These are phyloP conservation scores for Pythium pyrilobum DNA, from an alignment of 352 stramenopile species.

Conservation along the genomic window DNA sequence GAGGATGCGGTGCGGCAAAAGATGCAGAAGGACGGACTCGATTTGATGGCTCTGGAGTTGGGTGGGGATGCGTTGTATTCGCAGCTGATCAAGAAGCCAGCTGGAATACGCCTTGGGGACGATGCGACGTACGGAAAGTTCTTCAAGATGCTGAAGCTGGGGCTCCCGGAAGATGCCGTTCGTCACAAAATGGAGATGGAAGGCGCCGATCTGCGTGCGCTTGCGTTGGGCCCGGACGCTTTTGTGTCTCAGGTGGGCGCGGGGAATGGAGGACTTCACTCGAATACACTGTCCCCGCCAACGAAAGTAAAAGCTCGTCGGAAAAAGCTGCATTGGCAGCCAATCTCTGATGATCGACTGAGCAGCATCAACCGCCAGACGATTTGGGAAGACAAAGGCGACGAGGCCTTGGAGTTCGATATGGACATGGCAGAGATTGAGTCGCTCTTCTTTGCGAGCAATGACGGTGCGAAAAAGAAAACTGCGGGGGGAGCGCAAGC, in stretches of 20 bases:
- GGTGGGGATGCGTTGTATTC: constrained; percentile 31
- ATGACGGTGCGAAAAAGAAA: constrained; percentile 57
- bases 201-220: constrained; percentile 36
- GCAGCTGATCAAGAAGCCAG: constrained; percentile 17
- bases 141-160: constrained; percentile 93
- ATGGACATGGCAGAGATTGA: constrained; percentile 88
- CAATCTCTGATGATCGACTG: constrained; percentile 78
- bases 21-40: constrained; percentile 49
- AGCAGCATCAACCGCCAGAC: constrained; percentile 64
- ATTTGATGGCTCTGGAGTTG: constrained; percentile 32
- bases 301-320: constrained; percentile 30
- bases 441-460: constrained; percentile 78
- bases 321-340: constrained; percentile 89
- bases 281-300: background rate
- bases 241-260: constrained; percentile 34
- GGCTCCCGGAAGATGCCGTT: constrained; percentile 78
- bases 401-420: constrained; percentile 65
- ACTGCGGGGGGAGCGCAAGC: background rate
- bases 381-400: constrained; percentile 79
- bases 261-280: background rate
- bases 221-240: constrained; percentile 65
- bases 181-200: constrained; percentile 75
- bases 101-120: constrained; percentile 37
- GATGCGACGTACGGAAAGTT: constrained; percentile 81
- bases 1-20: constrained; percentile 84